phyloP scores from a whole-genome alignment of 768 basidiomycete genomes.

The Pleurotus sapidus region DNA sequence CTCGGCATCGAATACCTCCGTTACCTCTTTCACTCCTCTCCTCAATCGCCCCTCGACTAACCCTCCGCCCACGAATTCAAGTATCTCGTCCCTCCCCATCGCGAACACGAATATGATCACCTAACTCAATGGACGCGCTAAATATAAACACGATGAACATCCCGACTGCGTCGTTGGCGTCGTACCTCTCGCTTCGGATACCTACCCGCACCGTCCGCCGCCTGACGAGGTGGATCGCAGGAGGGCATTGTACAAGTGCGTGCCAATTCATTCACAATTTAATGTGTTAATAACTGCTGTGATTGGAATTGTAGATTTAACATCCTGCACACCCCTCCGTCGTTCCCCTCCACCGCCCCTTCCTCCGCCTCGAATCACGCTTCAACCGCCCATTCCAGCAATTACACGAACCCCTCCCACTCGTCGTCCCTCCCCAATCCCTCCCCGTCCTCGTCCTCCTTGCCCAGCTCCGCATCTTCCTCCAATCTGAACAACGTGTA shows the following conservation, averaged over 20 bases:
- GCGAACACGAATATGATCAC: not conserved
- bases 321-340: slow-evolving; percentile 66
- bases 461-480: too few species aligned
- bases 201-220: slow-evolving; percentile 78
- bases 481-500: too few species aligned
- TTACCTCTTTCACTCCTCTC: not conserved
- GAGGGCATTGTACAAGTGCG: slow-evolving; percentile 82
- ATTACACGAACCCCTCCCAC: too few species aligned
- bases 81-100: not conserved
- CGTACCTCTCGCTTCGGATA: slow-evolving; percentile 60
- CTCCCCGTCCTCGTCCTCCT: too few species aligned
- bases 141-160: slow-evolving; percentile 39
- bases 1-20: too few species aligned
- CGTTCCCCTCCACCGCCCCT: too few species aligned
- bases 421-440: too few species aligned
- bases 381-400: too few species aligned
- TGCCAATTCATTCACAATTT: not conserved
- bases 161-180: slow-evolving; percentile 32
- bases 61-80: not conserved
- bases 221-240: slow-evolving; percentile 81
- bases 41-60: not conserved
- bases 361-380: too few species aligned
- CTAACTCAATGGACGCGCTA: too few species aligned
- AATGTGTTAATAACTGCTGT: not conserved
- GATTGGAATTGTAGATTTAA: slow-evolving; percentile 57